Percentiles rank a stretch among this genome's conserved stretches.
Evolutionary conservation across 805 yeast species (phyloP).

Genomic region (Candida mattraensis): DNA sequence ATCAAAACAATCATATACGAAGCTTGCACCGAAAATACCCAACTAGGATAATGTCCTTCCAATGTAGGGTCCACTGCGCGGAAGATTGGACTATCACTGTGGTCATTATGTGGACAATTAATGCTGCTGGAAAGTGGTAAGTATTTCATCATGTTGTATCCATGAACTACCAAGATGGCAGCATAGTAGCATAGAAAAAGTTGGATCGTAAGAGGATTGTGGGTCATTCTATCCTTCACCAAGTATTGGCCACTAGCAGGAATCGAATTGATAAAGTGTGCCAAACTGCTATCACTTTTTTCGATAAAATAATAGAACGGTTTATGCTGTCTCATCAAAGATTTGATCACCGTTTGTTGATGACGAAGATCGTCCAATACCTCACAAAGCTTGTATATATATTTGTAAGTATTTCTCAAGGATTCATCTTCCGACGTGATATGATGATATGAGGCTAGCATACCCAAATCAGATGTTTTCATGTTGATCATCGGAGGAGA

Average conservation of each 20-base stretch:
- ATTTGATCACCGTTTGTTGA: too few species aligned
- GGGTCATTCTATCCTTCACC: conserved; percentile 14
- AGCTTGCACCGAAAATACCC: not conserved
- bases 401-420: too few species aligned
- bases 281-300: too few species aligned
- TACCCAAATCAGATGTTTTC: conserved; percentile 74
- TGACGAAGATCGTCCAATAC: too few species aligned
- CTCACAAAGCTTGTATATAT: too few species aligned
- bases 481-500: conserved; percentile 67
- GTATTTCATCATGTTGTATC: conserved; percentile 43
- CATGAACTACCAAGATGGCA: conserved; percentile 61
- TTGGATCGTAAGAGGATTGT: conserved; percentile 49
- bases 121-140: conserved; percentile 2
- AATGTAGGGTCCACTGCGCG: not conserved
- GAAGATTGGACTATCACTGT: not conserved
- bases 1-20: not conserved
- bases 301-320: too few species aligned
- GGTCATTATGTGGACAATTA: not conserved
- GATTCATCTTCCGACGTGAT: too few species aligned
- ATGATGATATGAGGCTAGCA: conserved; percentile 61
- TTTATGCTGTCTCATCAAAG: too few species aligned
- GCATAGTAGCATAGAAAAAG: conserved; percentile 68
- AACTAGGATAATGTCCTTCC: not conserved
- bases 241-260: conserved; percentile 52
- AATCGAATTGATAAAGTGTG: too few species aligned